Evolutionary conservation across 371 early-diverging fungal genomes (phyloP).

Genomic region (Mortierella sp.): DNA sequence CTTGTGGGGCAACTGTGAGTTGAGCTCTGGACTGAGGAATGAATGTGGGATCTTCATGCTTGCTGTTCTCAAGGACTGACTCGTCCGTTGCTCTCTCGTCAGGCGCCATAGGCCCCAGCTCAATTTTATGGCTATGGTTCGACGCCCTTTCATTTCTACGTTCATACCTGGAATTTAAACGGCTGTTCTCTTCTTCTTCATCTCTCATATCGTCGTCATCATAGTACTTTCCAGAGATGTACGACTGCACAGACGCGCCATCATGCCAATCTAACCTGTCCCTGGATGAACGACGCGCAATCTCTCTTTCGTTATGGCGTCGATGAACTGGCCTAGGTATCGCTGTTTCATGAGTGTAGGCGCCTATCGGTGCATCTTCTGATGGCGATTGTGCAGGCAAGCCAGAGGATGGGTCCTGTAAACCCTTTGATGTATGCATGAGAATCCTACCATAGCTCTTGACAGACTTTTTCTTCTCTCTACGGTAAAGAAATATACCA

Average conservation of each 20-base stretch:
- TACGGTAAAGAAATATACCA: slow-evolving; percentile 21
- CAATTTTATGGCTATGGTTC: slow-evolving; percentile 23
- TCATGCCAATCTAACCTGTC: background rate
- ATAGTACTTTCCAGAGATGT: background rate
- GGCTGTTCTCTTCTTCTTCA: background rate
- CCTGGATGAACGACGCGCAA: no score
- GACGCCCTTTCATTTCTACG: background rate
- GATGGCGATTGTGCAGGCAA: background rate
- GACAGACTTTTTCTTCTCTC: slow-evolving; percentile 20
- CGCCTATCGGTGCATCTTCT: background rate
- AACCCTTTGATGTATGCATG: background rate
- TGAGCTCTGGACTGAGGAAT: background rate
- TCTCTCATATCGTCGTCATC: background rate
- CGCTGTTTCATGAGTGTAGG: background rate
- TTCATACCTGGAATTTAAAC: background rate
- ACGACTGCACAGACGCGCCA: background rate
- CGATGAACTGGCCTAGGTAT: background rate
- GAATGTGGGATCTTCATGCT: background rate
- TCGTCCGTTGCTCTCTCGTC: background rate
- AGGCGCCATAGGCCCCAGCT: slow-evolving; percentile 1
- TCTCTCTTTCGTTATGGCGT: background rate
- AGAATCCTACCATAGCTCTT: background rate
- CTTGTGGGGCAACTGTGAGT: background rate
- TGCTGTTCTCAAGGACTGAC: background rate
- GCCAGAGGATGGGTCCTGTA: background rate